Evolutionary conservation across 495 filamentous ascomycete genomes (phyloP), one percentile per base, ranked within the genome.

Genomic region (Podospora didyma): DNA sequence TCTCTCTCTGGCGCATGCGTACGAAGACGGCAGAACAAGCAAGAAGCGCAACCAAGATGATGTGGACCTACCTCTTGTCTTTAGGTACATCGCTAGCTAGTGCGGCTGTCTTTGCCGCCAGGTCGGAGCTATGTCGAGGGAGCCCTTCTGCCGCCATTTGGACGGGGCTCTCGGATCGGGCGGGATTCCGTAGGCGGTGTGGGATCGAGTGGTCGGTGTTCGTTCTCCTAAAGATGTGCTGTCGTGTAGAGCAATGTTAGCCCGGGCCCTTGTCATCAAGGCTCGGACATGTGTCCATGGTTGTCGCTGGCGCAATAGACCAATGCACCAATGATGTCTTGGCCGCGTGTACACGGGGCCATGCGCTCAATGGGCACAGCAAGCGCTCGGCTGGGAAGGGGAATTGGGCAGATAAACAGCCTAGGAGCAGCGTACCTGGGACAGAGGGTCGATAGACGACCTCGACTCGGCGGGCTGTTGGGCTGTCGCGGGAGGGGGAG

Each of bases 141-240:
- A 73, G 46, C 45, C 62, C 67, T 75, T 67, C 71, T n/a, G n/a
- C n/a, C 63, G 68, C 61, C 61, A 66, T 63, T 14, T 76, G 61
- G 51, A 75, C 72, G 49, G 80, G 76, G 59, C 79, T 78, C 7
- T 80, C 77, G 54, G 83, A 64, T 56, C 73, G 62, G n/a, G 78
- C 71, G 54, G 78, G 69, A 35, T 78, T 82, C 26, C 88, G 83
- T 49, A 88, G 70, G 61, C 86, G 88, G 41, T 85, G 75, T 9
- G 86, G 81, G 51, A 89, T 83, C 16, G 83, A 82, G 52, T 82
- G 84, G 58, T 88, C 83, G 19, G 87, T 90, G 69, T 90, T 90
- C 49, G 89, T 91, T 63, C 90, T 85, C 66, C 88, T 82, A 52
- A 92, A 81, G 50, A 96, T 96, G 68, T 96, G 74, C 75, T 80